These are phyloP conservation scores for Tuber melanosporum DNA, from an alignment of 495 filamentous ascomycete genomes.

Conservation along the genomic window DNA sequence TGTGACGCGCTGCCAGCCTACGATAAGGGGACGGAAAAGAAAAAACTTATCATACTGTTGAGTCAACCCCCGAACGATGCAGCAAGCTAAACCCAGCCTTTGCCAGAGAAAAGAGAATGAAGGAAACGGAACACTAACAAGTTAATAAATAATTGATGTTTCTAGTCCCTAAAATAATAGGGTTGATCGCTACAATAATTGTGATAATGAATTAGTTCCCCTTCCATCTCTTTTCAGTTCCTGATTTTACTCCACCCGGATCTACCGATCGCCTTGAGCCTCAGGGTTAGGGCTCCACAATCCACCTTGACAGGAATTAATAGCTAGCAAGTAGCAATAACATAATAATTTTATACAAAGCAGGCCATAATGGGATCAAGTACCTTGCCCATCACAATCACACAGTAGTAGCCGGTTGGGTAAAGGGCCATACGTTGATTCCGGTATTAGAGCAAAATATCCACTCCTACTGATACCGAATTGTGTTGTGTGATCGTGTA, in stretches of 20 bases:
- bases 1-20: neutral
- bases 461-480: too few relatives aligned
- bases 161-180: neutral
- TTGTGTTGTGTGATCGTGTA: too few relatives aligned
- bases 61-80: neutral
- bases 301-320: neutral
- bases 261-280: neutral
- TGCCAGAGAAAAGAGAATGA: neutral
- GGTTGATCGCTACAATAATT: neutral
- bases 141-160: neutral
- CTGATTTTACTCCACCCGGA: neutral
- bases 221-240: neutral
- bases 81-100: neutral
- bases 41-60: neutral
- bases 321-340: neutral
- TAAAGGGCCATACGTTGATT: neutral
- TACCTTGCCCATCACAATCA: too few relatives aligned
- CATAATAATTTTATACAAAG: too few relatives aligned
- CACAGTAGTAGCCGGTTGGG: neutral
- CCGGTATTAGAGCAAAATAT: neutral
- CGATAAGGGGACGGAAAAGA: neutral
- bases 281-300: neutral
- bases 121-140: neutral
- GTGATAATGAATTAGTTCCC: neutral
- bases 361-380: neutral